Evolutionary conservation across 331 rosid genomes (phyloP).

Genomic region (Spiraea crenata): DNA sequence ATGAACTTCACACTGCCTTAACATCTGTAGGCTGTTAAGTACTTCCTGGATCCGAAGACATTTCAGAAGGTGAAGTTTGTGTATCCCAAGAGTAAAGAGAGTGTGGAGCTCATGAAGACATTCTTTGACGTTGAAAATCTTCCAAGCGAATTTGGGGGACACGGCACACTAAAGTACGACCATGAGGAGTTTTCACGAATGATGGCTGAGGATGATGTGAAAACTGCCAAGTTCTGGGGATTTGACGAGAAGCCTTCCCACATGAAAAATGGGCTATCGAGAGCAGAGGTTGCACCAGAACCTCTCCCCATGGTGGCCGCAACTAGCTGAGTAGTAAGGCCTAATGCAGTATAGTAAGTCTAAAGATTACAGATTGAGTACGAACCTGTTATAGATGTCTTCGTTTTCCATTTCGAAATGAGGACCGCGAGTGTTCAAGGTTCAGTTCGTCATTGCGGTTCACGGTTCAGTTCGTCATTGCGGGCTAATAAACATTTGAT

Average conservation of each 20-base stretch:
- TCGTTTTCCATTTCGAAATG: neutral
- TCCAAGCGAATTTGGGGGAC: slow-evolving; percentile 80
- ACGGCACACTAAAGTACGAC: slow-evolving; percentile 66
- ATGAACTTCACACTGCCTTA: slow-evolving; percentile 7
- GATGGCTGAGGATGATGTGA: slow-evolving; percentile 74
- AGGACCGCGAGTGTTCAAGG: neutral
- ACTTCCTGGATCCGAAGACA: slow-evolving; percentile 76
- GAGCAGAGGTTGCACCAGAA: slow-evolving; percentile 54
- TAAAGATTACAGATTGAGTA: slow-evolving; percentile 9
- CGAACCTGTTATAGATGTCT: neutral
- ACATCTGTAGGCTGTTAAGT: slow-evolving; percentile 58
- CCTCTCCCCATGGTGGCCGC: slow-evolving; percentile 16
- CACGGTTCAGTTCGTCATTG: slow-evolving; percentile 1
- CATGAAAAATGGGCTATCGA: slow-evolving; percentile 38
- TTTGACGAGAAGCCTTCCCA: slow-evolving; percentile 41
- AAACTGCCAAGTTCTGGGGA: slow-evolving; percentile 85
- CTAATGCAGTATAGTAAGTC: neutral
- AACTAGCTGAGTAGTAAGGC: slow-evolving; percentile 12
- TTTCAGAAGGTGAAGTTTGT: slow-evolving; percentile 78
- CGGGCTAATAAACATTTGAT: slow-evolving; percentile 1
- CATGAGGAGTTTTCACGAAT: slow-evolving; percentile 74
- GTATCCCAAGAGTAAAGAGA: slow-evolving; percentile 66
- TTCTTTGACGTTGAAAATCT: slow-evolving; percentile 77
- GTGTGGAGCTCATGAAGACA: slow-evolving; percentile 80
- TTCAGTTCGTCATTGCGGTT: no score